Conservation (phyloP, 2,329 filamentous ascomycete species). For the Trematosphaeria pertusa region DNA sequence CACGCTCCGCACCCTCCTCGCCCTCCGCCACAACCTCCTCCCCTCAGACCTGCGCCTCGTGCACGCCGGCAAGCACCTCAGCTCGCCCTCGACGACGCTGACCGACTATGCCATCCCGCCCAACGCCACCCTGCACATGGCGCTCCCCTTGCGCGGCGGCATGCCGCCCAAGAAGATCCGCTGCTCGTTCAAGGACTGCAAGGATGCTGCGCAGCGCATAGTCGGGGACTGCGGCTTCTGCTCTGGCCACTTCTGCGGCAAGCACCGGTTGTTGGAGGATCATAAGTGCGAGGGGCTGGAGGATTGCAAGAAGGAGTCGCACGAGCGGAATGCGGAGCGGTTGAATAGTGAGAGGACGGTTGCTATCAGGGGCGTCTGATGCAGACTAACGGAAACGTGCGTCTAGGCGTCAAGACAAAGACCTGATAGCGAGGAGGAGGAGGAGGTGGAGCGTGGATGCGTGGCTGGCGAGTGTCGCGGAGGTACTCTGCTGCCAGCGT, state of each 20-base stretch:
- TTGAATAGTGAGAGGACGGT: slow-evolving; percentile 91
- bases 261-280: slow-evolving; percentile 91
- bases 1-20: slow-evolving; percentile 64
- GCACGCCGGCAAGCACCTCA: slow-evolving; percentile 65
- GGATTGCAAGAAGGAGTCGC: slow-evolving; percentile 97
- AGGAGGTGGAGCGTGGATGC: too few relatives aligned
- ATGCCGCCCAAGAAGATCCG: slow-evolving; percentile 76
- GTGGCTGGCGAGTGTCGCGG: too few relatives aligned
- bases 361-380: slow-evolving; percentile 88
- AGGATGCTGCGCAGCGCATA: slow-evolving; percentile 85
- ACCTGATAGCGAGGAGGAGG: too few relatives aligned
- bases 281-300: slow-evolving; percentile 93
- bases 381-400: neutral
- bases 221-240: slow-evolving; percentile 97
- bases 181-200: slow-evolving; percentile 91
- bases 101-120: slow-evolving; percentile 56
- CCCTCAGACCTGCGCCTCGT: slow-evolving; percentile 61
- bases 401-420: too few relatives aligned
- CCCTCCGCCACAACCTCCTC: slow-evolving; percentile 63
- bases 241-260: slow-evolving; percentile 90
- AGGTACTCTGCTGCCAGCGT: too few relatives aligned
- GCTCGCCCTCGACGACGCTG: slow-evolving; percentile 51
- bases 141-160: slow-evolving; percentile 63
- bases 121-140: slow-evolving; percentile 61
- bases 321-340: slow-evolving; percentile 91